phyloP scores from a whole-genome alignment of 225 moss, liverwort and hornwort genomes.

The Sphagnum contortum region DNA sequence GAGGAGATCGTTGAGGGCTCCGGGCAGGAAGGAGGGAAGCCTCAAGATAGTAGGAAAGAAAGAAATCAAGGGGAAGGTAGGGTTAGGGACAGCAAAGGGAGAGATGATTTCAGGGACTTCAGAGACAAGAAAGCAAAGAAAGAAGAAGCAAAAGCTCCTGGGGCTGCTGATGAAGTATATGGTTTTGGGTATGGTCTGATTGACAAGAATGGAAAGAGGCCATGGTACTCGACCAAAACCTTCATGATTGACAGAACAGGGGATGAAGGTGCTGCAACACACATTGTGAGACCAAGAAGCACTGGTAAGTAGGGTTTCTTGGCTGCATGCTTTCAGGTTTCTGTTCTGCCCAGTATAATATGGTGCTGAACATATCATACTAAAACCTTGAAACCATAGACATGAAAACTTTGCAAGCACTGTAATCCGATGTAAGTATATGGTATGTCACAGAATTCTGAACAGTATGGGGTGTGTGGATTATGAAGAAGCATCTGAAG shows the following conservation, averaged over 20 bases:
- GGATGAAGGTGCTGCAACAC: slow-evolving; percentile 10
- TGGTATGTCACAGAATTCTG: too few species aligned
- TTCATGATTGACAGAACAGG: slow-evolving; percentile 54
- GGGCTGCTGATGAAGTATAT: slow-evolving; percentile 74
- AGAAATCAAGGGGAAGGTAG: too few species aligned
- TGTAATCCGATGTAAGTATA: too few species aligned
- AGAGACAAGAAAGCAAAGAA: slow-evolving; percentile 42
- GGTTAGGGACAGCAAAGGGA: slow-evolving; percentile 19
- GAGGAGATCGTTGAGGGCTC: slow-evolving; percentile 22
- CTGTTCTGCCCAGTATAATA: background rate
- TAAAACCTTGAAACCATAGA: too few species aligned
- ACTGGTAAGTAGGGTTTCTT: slow-evolving; percentile 16
- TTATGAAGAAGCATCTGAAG: too few species aligned
- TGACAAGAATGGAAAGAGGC: slow-evolving; percentile 67
- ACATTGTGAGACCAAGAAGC: slow-evolving; percentile 11
- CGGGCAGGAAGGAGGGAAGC: slow-evolving; percentile 20
- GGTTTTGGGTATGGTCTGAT: slow-evolving; percentile 61
- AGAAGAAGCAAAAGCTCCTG: slow-evolving; percentile 59
- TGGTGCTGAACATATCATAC: background rate
- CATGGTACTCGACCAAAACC: slow-evolving; percentile 66
- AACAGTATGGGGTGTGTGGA: too few species aligned
- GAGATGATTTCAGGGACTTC: slow-evolving; percentile 33
- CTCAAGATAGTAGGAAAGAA: slow-evolving; percentile 8
- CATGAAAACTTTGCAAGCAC: too few species aligned
- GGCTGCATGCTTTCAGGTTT: background rate